These are phyloP conservation scores for Aspergillus ochraceus DNA, from an alignment of 2,329 filamentous ascomycete genomes.

Conservation along the genomic window DNA sequence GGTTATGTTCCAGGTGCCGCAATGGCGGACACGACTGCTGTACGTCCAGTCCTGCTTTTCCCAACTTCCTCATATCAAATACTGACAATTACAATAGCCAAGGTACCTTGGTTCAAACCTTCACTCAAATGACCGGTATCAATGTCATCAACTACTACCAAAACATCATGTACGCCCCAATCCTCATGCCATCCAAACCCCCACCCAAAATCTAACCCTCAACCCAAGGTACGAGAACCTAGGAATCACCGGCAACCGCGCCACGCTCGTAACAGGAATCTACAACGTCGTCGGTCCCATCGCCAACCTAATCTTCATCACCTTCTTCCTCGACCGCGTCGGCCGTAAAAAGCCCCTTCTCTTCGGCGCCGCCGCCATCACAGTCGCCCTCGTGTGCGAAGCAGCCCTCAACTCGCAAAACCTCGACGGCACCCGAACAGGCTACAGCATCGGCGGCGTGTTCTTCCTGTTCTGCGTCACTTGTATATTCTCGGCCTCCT, in stretches of 20 bases:
- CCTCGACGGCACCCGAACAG: conserved; percentile 40
- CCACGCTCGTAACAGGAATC: conserved; percentile 58
- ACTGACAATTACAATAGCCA: conserved; percentile 34
- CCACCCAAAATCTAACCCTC: neutral
- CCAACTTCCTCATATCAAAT: neutral
- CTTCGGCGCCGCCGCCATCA: conserved; percentile 56
- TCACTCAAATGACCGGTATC: conserved; percentile 57
- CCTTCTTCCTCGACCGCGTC: conserved; percentile 56
- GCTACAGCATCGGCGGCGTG: conserved; percentile 60
- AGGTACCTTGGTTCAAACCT: conserved; percentile 62
- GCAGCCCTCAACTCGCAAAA: conserved; percentile 58
- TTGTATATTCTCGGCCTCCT: conserved; percentile 60
- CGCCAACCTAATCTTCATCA: conserved; percentile 51
- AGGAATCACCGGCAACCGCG: conserved; percentile 56
- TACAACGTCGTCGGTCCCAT: conserved; percentile 60
- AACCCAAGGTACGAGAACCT: conserved; percentile 30
- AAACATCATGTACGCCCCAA: conserved; percentile 39
- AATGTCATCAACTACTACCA: conserved; percentile 46
- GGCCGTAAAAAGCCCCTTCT: conserved; percentile 55
- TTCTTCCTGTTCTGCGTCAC: conserved; percentile 66
- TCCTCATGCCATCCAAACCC: neutral
- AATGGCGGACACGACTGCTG: conserved; percentile 60
- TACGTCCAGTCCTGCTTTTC: conserved; percentile 10
- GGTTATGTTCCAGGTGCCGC: conserved; percentile 42
- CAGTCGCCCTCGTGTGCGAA: conserved; percentile 60